Evolutionary conservation across 2,329 filamentous ascomycete species (phyloP), one percentile per base, ranked within the genome.

Genomic region (Aureobasidium sp.): DNA sequence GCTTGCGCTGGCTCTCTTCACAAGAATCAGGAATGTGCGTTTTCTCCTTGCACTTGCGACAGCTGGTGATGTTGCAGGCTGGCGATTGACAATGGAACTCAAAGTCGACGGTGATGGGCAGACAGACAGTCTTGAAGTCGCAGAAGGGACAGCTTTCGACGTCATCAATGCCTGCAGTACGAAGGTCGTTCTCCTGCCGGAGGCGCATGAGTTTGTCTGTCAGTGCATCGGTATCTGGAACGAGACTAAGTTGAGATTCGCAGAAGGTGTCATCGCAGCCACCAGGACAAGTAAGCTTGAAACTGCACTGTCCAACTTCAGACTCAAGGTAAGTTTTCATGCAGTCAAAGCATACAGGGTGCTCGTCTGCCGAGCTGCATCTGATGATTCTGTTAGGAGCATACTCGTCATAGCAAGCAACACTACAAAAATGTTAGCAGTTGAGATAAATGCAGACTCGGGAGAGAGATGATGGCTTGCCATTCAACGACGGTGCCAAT

Each of bases 71-170:
- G 65, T 76, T 76, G 71, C 91, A 96, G 0, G 84, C 81, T 0
- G 81, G 79, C 62, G 85, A 87, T 59, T 82, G 77, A 73, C 91
- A 96, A 3, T 79, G 78, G 66, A 96, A 95, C 69, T 92, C 88
- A 64, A 81, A 85, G 71, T 93, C 82, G 20, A 83, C 75, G 20
- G 88, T 84, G 1, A 88, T 75, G 0, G 88, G 83, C 0, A 84
- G 84, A 66, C 85, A 89, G 63, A 91, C 87, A 37, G 86, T 88
- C 46, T 89, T 90, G 76, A 84, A 95, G 26, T 89, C 85, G 72
- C 91, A 96, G 70, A 92, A 94, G 0, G 90, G 90, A 67, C 91
- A 96, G 36, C 82, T 84, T 36, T 83, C 88, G 1, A 96, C 81
- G 64, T 87, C 84, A 44, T 91, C 85, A 39, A 95, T 81, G 0